Conservation (phyloP, 2,329 filamentous ascomycete genomes). For the Epicoccum nigrum region DNA sequence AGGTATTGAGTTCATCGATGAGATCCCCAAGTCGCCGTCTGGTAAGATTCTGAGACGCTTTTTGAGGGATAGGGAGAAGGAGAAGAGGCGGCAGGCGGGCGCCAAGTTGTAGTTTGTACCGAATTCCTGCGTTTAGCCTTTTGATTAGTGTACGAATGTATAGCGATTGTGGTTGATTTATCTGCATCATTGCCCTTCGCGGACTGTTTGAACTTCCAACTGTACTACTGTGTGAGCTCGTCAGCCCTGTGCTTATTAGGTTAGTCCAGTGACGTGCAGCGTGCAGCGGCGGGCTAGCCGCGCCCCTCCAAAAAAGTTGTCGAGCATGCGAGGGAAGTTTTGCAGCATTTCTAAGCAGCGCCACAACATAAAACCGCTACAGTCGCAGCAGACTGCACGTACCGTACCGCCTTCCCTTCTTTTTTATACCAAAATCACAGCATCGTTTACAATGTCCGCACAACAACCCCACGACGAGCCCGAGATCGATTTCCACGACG, state of each 20-base stretch:
- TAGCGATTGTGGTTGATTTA: neutral
- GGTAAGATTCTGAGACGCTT: conserved; percentile 69
- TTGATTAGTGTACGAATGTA: neutral
- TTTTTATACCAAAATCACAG: neutral
- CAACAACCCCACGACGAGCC: conserved; percentile 40
- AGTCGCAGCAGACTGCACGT: neutral
- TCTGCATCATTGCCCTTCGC: neutral
- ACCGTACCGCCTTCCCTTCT: neutral
- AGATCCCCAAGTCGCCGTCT: conserved; percentile 66
- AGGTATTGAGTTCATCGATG: conserved; percentile 58
- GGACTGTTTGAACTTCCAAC: too few relatives aligned
- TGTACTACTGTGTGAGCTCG: too few relatives aligned
- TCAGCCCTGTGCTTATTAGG: neutral
- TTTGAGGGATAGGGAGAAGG: conserved; percentile 76
- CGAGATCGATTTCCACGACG: conserved; percentile 59
- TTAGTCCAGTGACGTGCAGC: neutral
- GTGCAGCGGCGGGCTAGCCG: neutral
- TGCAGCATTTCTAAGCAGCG: conserved; percentile 45
- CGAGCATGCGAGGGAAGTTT: conserved; percentile 30
- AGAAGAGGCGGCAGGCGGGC: conserved; percentile 66
- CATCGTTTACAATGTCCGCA: conserved; percentile 29
- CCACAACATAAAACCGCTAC: conserved; percentile 20
- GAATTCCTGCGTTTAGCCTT: neutral
- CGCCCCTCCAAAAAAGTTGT: conserved; percentile 36
- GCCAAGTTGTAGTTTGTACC: conserved; percentile 66